Base-by-base conservation (phyloP, 1,284 basidiomycete genomes). In the Naganishia liquefaciens region DNA sequence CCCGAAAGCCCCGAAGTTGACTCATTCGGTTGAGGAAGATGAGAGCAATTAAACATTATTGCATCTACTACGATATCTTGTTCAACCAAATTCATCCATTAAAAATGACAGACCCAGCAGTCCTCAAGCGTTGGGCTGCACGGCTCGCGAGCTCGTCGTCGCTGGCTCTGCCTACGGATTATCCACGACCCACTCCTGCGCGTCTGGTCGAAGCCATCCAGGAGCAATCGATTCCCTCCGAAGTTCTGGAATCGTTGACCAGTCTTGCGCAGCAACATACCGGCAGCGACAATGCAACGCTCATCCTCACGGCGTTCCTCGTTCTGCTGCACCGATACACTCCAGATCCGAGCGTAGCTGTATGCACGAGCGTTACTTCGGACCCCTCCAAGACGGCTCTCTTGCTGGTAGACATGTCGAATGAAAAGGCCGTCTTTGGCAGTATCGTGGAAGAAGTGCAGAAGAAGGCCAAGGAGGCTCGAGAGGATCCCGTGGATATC, bases 261-360 rank as follows among this genome's bases (percentile, higher is more conserved):
- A 71, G 70, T 70, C 74, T 25, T 57, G 69, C 51, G 69, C 73
- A 78, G 66, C 72, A 43, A 80, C 93, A 3, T 88, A 90, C 2
- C 96, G 93, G 77, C 93, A 97, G 75, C 83, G 28, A 30, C 11
- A 25, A 37, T 21, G 17, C 58, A 19, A 49, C 55, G 7, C 30
- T 99, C 17, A 85, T 99, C 51, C 84, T 99, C 51, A 87, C 95
- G 21, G 89, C 94, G 0, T 97, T 99, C 78, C 85, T 87, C 25
- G 89, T 96, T 42, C 83, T 99, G 40, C 82, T 99, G 15, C 93
- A 98, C 81, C 85, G 96, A 47, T 97, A 94, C 81, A 98, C 96
- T 0, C 93, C 91, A 58, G 96, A 99, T 78, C 94, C 88, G 15
- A 93, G 97, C 72, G 83, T 99, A 69, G 85, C 98, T 68, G 89